Conservation (phyloP, 2,329 filamentous ascomycete genomes). For the Acephala macrosclerotiorum region DNA sequence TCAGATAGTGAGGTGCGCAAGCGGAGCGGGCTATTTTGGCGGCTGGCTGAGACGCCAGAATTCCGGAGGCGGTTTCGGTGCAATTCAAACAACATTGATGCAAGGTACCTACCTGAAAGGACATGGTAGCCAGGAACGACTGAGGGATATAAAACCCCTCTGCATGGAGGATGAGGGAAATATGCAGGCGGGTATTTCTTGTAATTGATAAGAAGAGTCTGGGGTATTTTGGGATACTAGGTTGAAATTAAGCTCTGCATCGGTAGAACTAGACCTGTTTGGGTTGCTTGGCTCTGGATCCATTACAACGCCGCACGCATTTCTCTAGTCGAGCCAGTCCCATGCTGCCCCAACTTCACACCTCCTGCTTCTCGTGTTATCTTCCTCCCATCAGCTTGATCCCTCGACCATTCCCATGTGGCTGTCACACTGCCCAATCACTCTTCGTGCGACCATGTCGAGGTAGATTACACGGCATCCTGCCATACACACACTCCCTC, state of each 20-base stretch:
- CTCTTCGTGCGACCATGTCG: conserved; percentile 22
- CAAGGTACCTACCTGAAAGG: conserved; percentile 2
- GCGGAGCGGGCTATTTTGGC: conserved; percentile 2
- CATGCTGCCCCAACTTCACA: neutral
- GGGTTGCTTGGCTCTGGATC: neutral
- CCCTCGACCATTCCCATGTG: conserved; percentile 24
- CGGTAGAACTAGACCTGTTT: neutral
- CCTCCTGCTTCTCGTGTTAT: neutral
- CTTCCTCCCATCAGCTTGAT: neutral
- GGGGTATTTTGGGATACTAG: neutral
- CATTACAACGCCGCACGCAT: neutral
- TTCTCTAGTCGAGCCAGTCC: neutral
- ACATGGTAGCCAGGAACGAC: neutral
- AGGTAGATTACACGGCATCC: conserved; percentile 25
- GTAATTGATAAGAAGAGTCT: neutral
- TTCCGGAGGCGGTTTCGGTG: conserved; percentile 9
- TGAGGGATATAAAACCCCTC: neutral
- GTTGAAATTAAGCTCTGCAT: neutral
- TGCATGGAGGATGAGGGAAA: neutral
- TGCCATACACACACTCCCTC: conserved; percentile 2
- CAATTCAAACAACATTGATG: neutral
- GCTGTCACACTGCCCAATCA: conserved; percentile 26
- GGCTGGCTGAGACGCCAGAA: conserved; percentile 10
- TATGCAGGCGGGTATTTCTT: conserved; percentile 6
- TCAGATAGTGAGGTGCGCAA: neutral